A percentile compares a stretch with the other conserved stretches of the same genome.
These are phyloP conservation scores for Fusarium gaditjirri DNA, from an alignment of 2,329 filamentous ascomycete species.

Conservation along the genomic window DNA sequence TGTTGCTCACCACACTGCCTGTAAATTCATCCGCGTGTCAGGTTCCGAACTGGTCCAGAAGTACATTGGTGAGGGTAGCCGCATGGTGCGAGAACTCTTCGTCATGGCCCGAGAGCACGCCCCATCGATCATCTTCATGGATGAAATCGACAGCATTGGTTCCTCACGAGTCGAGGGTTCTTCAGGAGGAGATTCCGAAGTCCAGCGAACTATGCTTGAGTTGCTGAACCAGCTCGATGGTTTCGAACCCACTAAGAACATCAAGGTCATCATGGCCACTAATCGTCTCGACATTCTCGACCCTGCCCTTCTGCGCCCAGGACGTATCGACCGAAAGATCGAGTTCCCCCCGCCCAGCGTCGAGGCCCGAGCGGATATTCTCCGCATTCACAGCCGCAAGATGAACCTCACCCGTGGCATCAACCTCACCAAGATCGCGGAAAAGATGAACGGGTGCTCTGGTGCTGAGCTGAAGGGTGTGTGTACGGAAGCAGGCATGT, in stretches of 20 bases:
- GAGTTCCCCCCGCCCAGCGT: slow-evolving; percentile 98
- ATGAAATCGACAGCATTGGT: slow-evolving; percentile 99
- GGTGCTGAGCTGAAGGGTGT: slow-evolving; percentile 98
- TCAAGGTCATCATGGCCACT: slow-evolving; percentile 99
- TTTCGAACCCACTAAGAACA: slow-evolving; percentile 99
- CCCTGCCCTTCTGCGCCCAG: slow-evolving; percentile 92
- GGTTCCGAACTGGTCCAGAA: slow-evolving; percentile 98
- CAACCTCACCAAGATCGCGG: slow-evolving; percentile 97
- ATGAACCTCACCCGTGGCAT: slow-evolving; percentile 99
- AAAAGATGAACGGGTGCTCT: slow-evolving; percentile 99
- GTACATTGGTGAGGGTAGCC: slow-evolving; percentile 97
- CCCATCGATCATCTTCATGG: slow-evolving; percentile 99
- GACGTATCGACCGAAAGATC: slow-evolving; percentile 97
- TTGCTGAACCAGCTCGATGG: slow-evolving; percentile 98
- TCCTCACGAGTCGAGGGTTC: slow-evolving; percentile 96
- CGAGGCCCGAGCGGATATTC: slow-evolving; percentile 95
- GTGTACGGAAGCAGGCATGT: slow-evolving; percentile 99
- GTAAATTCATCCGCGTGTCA: slow-evolving; percentile 98
- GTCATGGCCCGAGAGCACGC: slow-evolving; percentile 99
- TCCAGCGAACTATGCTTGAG: slow-evolving; percentile 98
- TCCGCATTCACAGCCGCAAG: slow-evolving; percentile 95
- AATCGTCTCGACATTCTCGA: slow-evolving; percentile 98
- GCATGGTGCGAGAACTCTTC: slow-evolving; percentile 99
- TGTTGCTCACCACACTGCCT: slow-evolving; percentile 97
- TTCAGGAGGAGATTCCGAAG: slow-evolving; percentile 95